A percentile compares a stretch with the other conserved stretches of the same genome.
Evolutionary conservation across 2,329 filamentous ascomycete species (phyloP).

Genomic region (Plectosphaerella plurivora): DNA sequence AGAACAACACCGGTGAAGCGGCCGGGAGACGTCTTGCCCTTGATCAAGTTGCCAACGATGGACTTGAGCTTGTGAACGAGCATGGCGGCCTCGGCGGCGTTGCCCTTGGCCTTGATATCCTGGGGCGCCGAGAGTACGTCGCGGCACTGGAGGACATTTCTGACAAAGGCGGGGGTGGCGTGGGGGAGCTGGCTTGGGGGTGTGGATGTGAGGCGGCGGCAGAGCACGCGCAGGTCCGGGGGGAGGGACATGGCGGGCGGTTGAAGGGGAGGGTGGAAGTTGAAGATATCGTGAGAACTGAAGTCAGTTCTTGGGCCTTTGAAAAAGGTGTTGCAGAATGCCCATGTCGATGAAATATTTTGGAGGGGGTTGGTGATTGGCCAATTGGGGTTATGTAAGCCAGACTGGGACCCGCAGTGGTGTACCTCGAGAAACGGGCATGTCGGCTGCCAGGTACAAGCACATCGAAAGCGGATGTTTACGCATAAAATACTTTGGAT

Average conservation of each 20-base stretch:
- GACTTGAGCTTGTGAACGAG: constrained; percentile 79
- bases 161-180: constrained; percentile 65
- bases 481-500: no score
- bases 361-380: not conserved
- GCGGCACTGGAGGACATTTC: constrained; percentile 53
- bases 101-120: constrained; percentile 55
- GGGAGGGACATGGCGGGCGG: constrained; percentile 32
- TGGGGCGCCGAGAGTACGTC: constrained; percentile 59
- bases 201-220: constrained; percentile 66
- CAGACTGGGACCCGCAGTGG: not conserved
- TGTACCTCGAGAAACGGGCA: no score
- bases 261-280: not conserved
- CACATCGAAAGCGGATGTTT: no score
- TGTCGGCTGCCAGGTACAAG: no score
- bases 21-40: constrained; percentile 69
- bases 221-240: constrained; percentile 60
- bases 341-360: not conserved
- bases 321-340: not conserved
- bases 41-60: constrained; percentile 70
- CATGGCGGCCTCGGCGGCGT: constrained; percentile 59
- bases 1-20: constrained; percentile 75
- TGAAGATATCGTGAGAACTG: not conserved
- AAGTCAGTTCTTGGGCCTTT: not conserved
- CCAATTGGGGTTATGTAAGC: not conserved
- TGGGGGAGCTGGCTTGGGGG: constrained; percentile 69